Evolutionary conservation across 78 protist genomes (phyloP).

Genomic region (Corallochytrium limacisporum): DNA sequence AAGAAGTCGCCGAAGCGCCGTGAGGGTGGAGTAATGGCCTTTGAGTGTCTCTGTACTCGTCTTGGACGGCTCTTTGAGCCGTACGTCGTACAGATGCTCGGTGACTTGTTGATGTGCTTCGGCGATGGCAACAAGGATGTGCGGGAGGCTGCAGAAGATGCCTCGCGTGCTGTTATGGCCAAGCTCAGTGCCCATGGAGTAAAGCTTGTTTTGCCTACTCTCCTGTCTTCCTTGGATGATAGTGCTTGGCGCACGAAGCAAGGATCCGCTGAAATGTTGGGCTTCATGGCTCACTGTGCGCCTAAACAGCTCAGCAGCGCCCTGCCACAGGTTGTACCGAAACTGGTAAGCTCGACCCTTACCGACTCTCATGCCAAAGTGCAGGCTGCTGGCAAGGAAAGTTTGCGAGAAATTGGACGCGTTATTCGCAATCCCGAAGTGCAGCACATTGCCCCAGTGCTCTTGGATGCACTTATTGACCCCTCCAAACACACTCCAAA

Average conservation of each 20-base stretch:
- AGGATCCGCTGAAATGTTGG: slow-evolving; percentile 53
- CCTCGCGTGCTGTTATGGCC: slow-evolving; percentile 39
- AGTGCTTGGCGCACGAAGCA: slow-evolving; percentile 76
- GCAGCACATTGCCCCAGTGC: slow-evolving; percentile 37
- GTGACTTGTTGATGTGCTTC: slow-evolving; percentile 53
- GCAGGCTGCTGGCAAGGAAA: slow-evolving; percentile 60
- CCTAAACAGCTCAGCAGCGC: slow-evolving; percentile 73
- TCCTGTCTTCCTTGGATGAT: slow-evolving; percentile 58
- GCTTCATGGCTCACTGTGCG: slow-evolving; percentile 83
- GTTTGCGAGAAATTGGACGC: slow-evolving; percentile 70
- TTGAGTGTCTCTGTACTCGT: slow-evolving; percentile 30
- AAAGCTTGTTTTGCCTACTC: slow-evolving; percentile 70
- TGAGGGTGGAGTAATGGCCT: slow-evolving; percentile 72
- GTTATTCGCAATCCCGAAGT: slow-evolving; percentile 89
- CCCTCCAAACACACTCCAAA: slow-evolving; percentile 44
- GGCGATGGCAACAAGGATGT: slow-evolving; percentile 60
- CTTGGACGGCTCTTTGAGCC: slow-evolving; percentile 88
- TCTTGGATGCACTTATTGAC: slow-evolving; percentile 62
- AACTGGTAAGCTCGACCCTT: slow-evolving; percentile 38
- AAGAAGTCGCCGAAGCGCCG: slow-evolving; percentile 2
- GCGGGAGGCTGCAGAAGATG: slow-evolving; percentile 38
- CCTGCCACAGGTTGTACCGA: slow-evolving; percentile 82
- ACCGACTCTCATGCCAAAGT: slow-evolving; percentile 74
- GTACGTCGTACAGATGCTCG: slow-evolving; percentile 59
- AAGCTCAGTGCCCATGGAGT: slow-evolving; percentile 59